A percentile compares a stretch with the other conserved stretches of the same genome.
phyloP scores from a whole-genome alignment of 306 rosid species.

The Oxytropis ochrocephala region DNA sequence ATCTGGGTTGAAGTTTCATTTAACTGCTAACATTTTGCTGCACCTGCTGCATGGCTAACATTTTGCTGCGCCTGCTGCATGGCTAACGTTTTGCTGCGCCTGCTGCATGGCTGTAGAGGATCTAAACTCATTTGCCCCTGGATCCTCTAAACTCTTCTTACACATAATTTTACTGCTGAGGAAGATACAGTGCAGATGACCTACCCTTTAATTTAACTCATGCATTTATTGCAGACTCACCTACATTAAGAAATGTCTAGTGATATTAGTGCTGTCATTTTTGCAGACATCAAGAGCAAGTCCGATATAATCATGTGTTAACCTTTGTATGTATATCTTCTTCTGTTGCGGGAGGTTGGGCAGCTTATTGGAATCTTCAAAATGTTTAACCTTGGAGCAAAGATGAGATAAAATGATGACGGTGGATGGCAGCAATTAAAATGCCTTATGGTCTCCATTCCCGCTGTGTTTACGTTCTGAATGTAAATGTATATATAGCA shows the following conservation, averaged over 20 bases:
- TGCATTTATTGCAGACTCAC: not conserved
- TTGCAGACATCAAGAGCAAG: slow-evolving; percentile 71
- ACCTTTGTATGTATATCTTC: slow-evolving; percentile 27
- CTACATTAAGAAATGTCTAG: not conserved
- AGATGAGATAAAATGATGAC: slow-evolving; percentile 20
- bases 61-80: no score
- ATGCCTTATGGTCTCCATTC: slow-evolving; percentile 27
- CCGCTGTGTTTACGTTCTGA: slow-evolving; percentile 29
- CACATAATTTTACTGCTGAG: no score
- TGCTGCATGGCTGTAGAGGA: no score
- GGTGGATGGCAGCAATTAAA: slow-evolving; percentile 27
- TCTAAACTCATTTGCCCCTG: no score
- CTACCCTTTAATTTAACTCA: no score
- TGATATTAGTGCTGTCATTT: slow-evolving; percentile 14
- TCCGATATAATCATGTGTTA: slow-evolving; percentile 41
- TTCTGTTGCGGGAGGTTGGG: slow-evolving; percentile 16
- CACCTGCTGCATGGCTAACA: no score
- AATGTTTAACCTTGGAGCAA: slow-evolving; percentile 18
- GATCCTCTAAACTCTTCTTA: no score
- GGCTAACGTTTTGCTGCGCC: no score
- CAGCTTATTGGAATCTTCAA: slow-evolving; percentile 24
- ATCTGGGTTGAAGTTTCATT: no score
- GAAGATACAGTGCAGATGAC: no score
- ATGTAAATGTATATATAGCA: slow-evolving; percentile 48
- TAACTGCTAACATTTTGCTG: no score